These are phyloP conservation scores for Globisporangium recalcitrans DNA, from an alignment of 352 stramenopile species.

Conservation along the genomic window DNA sequence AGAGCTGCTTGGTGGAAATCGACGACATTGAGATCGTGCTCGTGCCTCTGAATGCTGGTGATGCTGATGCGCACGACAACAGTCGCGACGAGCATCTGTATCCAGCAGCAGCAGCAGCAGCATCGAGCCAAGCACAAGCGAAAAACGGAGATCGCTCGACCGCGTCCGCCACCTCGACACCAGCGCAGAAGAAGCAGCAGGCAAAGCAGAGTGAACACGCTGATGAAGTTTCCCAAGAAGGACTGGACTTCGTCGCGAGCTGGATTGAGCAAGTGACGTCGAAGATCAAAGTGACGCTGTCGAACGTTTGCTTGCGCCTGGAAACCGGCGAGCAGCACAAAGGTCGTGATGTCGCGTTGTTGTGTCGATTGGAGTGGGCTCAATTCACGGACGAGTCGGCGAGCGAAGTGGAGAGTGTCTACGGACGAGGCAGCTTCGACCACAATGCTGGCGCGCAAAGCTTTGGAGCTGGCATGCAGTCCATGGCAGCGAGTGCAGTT, in stretches of 20 bases:
- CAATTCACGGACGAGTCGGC: conserved; percentile 84
- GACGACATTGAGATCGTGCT: conserved; percentile 87
- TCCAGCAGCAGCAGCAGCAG: too few species aligned
- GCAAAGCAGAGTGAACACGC: conserved; percentile 29
- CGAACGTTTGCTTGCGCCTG: conserved; percentile 77
- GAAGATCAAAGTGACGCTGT: conserved; percentile 87
- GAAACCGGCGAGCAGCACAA: conserved; percentile 62
- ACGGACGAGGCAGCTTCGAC: conserved; percentile 39
- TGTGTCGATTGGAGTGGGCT: conserved; percentile 73
- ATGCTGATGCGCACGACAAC: background rate
- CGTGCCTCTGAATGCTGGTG: conserved; percentile 34
- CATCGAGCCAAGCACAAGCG: background rate
- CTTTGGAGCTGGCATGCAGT: conserved; percentile 41
- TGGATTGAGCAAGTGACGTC: conserved; percentile 89
- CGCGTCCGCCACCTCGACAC: background rate
- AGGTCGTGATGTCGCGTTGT: conserved; percentile 57
- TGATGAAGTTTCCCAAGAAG: conserved; percentile 84
- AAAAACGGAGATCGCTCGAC: conserved; percentile 10
- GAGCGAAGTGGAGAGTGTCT: conserved; percentile 68
- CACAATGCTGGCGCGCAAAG: conserved; percentile 32
- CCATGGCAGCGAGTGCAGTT: conserved; percentile 73
- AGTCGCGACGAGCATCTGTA: conserved; percentile 16
- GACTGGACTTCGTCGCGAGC: conserved; percentile 85
- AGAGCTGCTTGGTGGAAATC: conserved; percentile 84
- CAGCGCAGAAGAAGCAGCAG: conserved; percentile 15